Conservation (phyloP, 257 asterid genomes). For the Knoxia roxburghii region DNA sequence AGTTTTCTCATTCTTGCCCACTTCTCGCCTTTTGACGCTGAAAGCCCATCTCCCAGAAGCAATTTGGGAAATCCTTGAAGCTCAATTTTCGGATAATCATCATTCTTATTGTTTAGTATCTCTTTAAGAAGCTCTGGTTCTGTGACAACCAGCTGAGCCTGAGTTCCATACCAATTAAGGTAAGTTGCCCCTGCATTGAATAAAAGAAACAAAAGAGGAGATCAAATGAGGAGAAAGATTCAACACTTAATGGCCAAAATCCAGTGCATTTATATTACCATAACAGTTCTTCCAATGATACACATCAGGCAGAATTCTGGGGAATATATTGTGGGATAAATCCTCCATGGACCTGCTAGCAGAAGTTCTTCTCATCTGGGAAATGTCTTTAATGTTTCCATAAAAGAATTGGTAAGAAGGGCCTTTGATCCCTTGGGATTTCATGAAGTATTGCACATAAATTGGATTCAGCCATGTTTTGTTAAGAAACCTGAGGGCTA, state of each 20-base stretch:
- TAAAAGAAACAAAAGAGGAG: neutral
- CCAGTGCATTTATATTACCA: conserved; percentile 28
- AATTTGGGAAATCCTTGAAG: conserved; percentile 54
- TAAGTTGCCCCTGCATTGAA: conserved; percentile 46
- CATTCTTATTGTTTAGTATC: conserved; percentile 44
- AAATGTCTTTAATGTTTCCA: conserved; percentile 54
- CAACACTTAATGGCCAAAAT: no score
- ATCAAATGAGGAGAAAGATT: neutral
- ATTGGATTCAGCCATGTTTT: conserved; percentile 44
- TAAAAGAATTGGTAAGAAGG: conserved; percentile 43
- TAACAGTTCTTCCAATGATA: conserved; percentile 36
- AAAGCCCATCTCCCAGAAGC: conserved; percentile 61
- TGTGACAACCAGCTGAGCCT: conserved; percentile 51
- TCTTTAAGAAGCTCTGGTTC: conserved; percentile 53
- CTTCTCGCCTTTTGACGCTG: conserved; percentile 57
- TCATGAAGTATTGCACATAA: conserved; percentile 28
- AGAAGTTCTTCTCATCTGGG: conserved; percentile 32
- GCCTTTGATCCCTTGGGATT: conserved; percentile 50
- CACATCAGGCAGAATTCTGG: conserved; percentile 53
- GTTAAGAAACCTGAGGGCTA: conserved; percentile 22
- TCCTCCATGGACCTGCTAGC: conserved; percentile 34
- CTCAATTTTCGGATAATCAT: conserved; percentile 48
- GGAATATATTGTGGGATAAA: conserved; percentile 46
- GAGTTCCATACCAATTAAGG: conserved; percentile 52
- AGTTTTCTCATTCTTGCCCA: conserved; percentile 60